Conservation (phyloP, 208 protist species). For the Crithidia bombi region DNA sequence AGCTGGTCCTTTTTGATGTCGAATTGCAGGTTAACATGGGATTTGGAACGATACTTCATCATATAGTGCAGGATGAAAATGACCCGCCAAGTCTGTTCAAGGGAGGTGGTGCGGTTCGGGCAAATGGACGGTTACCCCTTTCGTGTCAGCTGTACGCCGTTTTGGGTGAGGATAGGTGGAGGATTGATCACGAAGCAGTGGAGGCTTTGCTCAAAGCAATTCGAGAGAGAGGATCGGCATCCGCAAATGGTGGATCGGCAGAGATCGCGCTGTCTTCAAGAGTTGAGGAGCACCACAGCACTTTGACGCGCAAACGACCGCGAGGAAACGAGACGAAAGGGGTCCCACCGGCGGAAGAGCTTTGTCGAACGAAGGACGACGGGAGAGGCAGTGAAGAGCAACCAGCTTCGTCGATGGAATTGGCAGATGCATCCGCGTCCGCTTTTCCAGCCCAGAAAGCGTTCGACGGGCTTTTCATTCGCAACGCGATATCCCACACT, state of each 20-base stretch:
- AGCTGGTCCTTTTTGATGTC: constrained; percentile 68
- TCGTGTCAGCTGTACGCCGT: constrained; percentile 42
- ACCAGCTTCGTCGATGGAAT: too few relatives aligned
- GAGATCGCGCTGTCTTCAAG: constrained; percentile 14
- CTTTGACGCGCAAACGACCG: constrained; percentile 7
- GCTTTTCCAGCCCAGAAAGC: neutral
- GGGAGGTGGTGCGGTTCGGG: neutral
- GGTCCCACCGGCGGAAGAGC: neutral
- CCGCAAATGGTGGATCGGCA: constrained; percentile 23
- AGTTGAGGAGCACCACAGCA: neutral
- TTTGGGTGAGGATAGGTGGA: constrained; percentile 28
- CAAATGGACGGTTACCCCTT: constrained; percentile 9
- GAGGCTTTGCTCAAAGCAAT: constrained; percentile 1
- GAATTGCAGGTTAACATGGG: constrained; percentile 63
- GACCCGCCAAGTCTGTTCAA: neutral
- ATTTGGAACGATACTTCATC: constrained; percentile 38
- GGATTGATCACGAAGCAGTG: constrained; percentile 12
- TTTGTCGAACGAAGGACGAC: neutral
- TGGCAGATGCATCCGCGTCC: neutral
- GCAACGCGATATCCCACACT: constrained; percentile 63
- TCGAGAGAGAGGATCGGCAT: neutral
- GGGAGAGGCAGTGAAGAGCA: neutral
- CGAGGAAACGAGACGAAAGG: neutral
- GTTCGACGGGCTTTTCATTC: constrained; percentile 48
- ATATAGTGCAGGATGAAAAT: neutral